A percentile compares a stretch with the other conserved stretches of the same genome.
Evolutionary conservation across 768 basidiomycete genomes (phyloP).

Genomic region (Infundibulicybe gibba): DNA sequence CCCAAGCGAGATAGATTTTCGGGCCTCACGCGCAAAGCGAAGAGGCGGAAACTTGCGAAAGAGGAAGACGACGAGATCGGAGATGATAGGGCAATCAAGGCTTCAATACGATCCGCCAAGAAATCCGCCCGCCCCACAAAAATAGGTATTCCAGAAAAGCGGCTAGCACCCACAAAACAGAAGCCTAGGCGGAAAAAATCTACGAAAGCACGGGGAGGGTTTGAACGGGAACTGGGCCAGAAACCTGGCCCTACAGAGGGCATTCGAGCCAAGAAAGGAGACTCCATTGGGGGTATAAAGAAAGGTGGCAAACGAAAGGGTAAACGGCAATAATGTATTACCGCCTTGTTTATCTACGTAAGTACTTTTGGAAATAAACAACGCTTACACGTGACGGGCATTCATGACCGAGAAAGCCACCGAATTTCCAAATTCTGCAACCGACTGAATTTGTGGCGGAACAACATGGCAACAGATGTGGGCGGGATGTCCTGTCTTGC

Average conservation of each 20-base stretch:
- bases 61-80: conserved; percentile 72
- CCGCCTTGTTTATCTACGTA: neutral
- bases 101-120: conserved; percentile 86
- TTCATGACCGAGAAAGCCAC: too few species aligned
- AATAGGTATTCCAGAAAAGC: conserved; percentile 55
- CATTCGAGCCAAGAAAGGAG: conserved; percentile 60
- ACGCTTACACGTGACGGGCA: too few species aligned
- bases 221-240: conserved; percentile 59
- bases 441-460: neutral
- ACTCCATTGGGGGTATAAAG: conserved; percentile 47
- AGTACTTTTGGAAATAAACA: too few species aligned
- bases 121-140: conserved; percentile 70
- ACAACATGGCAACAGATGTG: conserved; percentile 37
- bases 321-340: conserved; percentile 1
- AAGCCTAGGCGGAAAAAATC: conserved; percentile 32
- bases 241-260: conserved; percentile 47
- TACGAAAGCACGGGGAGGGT: conserved; percentile 33
- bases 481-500: conserved; percentile 44
- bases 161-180: conserved; percentile 24
- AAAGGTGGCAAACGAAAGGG: conserved; percentile 41
- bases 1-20: conserved; percentile 75
- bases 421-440: neutral
- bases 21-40: conserved; percentile 83
- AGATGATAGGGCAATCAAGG: conserved; percentile 51
- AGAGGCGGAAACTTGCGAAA: conserved; percentile 82